A percentile compares a stretch with the other conserved stretches of the same genome.
phyloP scores from a whole-genome alignment of 179 eudicot genomes.

The Actinidia arguta region DNA sequence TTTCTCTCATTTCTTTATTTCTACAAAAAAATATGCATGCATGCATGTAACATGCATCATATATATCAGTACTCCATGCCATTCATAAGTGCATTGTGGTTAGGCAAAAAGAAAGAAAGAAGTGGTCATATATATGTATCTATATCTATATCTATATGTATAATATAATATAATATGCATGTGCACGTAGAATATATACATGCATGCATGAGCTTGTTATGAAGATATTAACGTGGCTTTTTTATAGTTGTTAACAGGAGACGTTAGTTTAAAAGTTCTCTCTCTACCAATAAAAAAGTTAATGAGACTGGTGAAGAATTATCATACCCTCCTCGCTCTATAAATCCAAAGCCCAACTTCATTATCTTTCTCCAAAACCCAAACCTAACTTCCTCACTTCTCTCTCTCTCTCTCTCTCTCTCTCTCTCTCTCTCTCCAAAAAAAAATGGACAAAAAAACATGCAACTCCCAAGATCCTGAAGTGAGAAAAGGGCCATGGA shows the following conservation, averaged over 20 bases:
- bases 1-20: background rate
- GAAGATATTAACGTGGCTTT: background rate
- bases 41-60: background rate
- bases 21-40: background rate
- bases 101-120: background rate
- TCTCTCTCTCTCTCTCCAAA: constrained; percentile 4
- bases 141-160: background rate
- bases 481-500: constrained; percentile 99
- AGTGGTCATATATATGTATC: background rate
- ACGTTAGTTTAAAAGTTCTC: constrained; percentile 17
- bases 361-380: constrained; percentile 39
- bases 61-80: background rate
- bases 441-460: constrained; percentile 73
- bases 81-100: background rate
- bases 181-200: no score
- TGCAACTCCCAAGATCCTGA: constrained; percentile 63
- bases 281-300: constrained; percentile 4
- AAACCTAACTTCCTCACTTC: constrained; percentile 32
- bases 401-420: constrained; percentile 7
- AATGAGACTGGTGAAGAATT: background rate
- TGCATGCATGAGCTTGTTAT: no score
- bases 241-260: background rate
- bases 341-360: background rate
- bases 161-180: no score
- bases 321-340: background rate